Evolutionary conservation across 2,329 filamentous ascomycete genomes (phyloP).

Genomic region (Incumbomyces lentus): DNA sequence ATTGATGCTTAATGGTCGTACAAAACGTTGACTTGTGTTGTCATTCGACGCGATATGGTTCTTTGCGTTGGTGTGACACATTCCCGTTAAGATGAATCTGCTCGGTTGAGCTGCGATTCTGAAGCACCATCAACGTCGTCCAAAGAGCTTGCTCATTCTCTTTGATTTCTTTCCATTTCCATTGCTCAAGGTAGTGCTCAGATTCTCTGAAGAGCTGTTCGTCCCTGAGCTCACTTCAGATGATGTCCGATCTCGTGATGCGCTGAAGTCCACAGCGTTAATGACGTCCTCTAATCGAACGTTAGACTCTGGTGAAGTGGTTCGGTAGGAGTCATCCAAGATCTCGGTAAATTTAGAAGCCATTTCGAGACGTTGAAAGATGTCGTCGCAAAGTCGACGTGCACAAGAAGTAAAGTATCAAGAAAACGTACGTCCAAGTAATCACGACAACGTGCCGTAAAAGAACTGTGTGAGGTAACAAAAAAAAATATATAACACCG

Average conservation of each 20-base stretch:
- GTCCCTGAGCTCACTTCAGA: slow-evolving; percentile 28
- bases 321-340: slow-evolving; percentile 28
- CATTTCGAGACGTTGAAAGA: slow-evolving; percentile 19
- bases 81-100: too few relatives aligned
- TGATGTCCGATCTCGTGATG: slow-evolving; percentile 21
- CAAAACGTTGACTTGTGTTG: too few relatives aligned
- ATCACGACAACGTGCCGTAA: too few relatives aligned
- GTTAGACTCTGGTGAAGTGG: slow-evolving; percentile 29
- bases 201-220: slow-evolving; percentile 26
- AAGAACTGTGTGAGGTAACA: too few relatives aligned
- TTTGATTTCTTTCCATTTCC: background rate
- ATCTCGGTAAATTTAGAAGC: slow-evolving; percentile 36
- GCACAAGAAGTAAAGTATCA: too few relatives aligned
- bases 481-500: too few relatives aligned
- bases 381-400: too few relatives aligned
- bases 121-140: background rate
- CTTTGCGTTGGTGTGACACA: too few relatives aligned
- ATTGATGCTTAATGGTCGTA: too few relatives aligned
- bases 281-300: slow-evolving; percentile 36
- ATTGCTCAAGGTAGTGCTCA: slow-evolving; percentile 15
- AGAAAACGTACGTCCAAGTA: too few relatives aligned
- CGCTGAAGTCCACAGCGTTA: slow-evolving; percentile 26
- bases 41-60: too few relatives aligned
- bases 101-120: too few relatives aligned
- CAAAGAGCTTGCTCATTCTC: slow-evolving; percentile 2